A percentile compares a stretch with the other conserved stretches of the same genome.
These are phyloP conservation scores for Botrytis paeoniae DNA, from an alignment of 2,329 filamentous ascomycete genomes.

Conservation along the genomic window DNA sequence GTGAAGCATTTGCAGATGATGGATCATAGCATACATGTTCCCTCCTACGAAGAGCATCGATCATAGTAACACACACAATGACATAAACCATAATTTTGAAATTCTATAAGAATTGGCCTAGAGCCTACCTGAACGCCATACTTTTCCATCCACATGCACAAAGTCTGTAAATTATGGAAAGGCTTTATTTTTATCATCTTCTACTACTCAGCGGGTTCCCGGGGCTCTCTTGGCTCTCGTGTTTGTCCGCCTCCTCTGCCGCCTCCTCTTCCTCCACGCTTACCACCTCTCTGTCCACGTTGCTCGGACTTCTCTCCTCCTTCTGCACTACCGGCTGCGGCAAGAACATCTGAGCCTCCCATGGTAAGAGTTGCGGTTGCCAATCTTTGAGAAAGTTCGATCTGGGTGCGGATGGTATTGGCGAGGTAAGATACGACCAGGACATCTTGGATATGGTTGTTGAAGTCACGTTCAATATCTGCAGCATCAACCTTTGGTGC, in stretches of 20 bases:
- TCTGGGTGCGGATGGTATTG: constrained; percentile 98
- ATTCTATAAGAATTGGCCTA: constrained; percentile 34
- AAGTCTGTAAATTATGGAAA: constrained; percentile 30
- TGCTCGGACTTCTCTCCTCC: constrained; percentile 47
- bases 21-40: neutral
- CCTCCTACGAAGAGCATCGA: neutral
- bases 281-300: constrained; percentile 45
- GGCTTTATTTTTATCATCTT: constrained; percentile 21
- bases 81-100: constrained; percentile 17
- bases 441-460: constrained; percentile 99
- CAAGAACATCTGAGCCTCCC: constrained; percentile 46
- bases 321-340: constrained; percentile 43
- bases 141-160: constrained; percentile 38
- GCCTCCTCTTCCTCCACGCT: constrained; percentile 49
- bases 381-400: constrained; percentile 93
- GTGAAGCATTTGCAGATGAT: neutral
- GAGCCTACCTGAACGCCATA: constrained; percentile 48
- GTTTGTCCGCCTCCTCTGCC: constrained; percentile 48
- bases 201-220: constrained; percentile 19
- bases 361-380: constrained; percentile 71
- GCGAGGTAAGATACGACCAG: constrained; percentile 97
- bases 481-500: constrained; percentile 90
- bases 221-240: constrained; percentile 46
- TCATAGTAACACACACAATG: constrained; percentile 26
- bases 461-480: constrained; percentile 96